phyloP scores from a whole-genome alignment of 768 basidiomycete species.

The Trametes elegans region DNA sequence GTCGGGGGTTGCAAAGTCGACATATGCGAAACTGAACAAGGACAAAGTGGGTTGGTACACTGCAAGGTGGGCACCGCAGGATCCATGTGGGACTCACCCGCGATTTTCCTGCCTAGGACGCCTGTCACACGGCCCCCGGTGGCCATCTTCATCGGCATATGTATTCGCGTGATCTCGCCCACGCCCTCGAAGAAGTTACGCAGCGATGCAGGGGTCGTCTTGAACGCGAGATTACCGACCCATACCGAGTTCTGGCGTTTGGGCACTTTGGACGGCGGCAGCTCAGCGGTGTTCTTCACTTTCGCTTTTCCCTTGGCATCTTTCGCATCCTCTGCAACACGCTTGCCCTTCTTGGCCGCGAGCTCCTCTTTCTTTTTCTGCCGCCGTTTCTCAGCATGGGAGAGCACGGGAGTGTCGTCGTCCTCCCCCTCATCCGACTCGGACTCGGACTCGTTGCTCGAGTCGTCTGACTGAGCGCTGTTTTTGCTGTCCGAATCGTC shows the following conservation, averaged over 20 bases:
- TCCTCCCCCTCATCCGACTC: slow-evolving; percentile 31
- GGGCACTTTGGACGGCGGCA: slow-evolving; percentile 29
- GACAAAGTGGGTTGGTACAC: slow-evolving; percentile 14
- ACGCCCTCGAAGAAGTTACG: slow-evolving; percentile 65
- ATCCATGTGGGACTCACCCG: slow-evolving; percentile 51
- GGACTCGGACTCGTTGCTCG: slow-evolving; percentile 16
- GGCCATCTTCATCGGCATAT: slow-evolving; percentile 79
- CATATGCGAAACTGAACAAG: slow-evolving; percentile 86
- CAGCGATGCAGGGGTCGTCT: slow-evolving; percentile 77
- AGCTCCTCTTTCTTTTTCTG: slow-evolving; percentile 52
- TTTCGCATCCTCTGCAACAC: slow-evolving; percentile 26
- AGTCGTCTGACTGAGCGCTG: slow-evolving; percentile 8
- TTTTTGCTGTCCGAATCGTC: not conserved
- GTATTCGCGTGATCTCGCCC: slow-evolving; percentile 74
- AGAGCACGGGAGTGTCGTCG: slow-evolving; percentile 48
- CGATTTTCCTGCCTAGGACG: slow-evolving; percentile 63
- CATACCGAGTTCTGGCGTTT: slow-evolving; percentile 87
- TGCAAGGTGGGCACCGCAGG: not conserved
- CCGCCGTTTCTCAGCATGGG: slow-evolving; percentile 70
- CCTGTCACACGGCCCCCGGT: slow-evolving; percentile 37
- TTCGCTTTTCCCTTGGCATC: slow-evolving; percentile 45
- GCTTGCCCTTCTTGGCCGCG: slow-evolving; percentile 27
- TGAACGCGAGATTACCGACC: slow-evolving; percentile 94
- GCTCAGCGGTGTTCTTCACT: slow-evolving; percentile 29
- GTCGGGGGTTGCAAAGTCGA: slow-evolving; percentile 84